Evolutionary conservation across 371 early-diverging fungal genomes (phyloP), one percentile per base, ranked within the genome.

Genomic region (Rhizomucor pusillus): DNA sequence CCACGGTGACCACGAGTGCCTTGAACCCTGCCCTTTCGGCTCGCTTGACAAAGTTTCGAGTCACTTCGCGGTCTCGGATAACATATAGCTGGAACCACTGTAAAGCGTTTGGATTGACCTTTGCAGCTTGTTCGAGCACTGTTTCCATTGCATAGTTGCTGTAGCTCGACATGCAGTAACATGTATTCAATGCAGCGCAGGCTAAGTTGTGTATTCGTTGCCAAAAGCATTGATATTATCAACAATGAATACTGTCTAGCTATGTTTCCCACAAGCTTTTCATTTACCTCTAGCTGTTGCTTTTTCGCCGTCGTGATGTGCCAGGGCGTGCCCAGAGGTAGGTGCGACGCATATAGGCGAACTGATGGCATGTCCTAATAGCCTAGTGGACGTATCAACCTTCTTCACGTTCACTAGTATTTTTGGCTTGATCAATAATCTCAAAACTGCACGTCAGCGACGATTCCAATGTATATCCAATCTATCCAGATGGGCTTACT

Each of bases 81-180:
- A 90, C 86, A 54, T 90, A 91, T 20, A 91, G 77, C 65, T 91
- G 91, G 69, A 88, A 84, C 84, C 85, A 91, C 62, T 81, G 82
- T 13, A 70, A 63, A 43, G 81, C 79, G 35, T 63, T 61, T 39
- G 48, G 16, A 22, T 76, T 70, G n/a, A 45, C 39, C 43, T 43
- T 53, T 18, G 47, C 37, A 3, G 61, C 65, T 18, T 40, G 55
- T n/a, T 52, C 46, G 5, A 47, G 44, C 39, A 85, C 79, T 47
- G 86, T 86, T 29, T 81, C 87, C 62, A 90, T 52, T 9, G 66
- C 57, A 1, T 68, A 73, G 23, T 77, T 76, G 57, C 78, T 77
- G 60, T 75, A 77, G 9, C 72, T 81, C 10, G 78, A 77, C 34
- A 74, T 53, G 7, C 73, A 69, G 66, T 75, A 78, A 39, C 63